Percentiles rank a stretch among this genome's conserved stretches.
Evolutionary conservation across 768 basidiomycete species (phyloP).

Genomic region (Lenzites betulinus): DNA sequence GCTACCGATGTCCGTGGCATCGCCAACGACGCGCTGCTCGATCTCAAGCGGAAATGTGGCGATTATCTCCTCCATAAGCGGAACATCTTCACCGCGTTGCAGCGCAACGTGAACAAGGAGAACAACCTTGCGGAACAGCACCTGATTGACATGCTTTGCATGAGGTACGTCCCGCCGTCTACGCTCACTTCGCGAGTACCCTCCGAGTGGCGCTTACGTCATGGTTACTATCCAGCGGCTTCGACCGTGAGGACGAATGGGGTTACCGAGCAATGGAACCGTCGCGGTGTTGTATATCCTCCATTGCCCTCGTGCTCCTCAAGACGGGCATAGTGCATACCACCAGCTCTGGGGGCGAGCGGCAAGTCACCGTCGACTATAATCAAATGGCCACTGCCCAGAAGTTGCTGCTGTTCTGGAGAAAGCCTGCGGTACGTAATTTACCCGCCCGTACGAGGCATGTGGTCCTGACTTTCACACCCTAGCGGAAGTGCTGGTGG

Average conservation of each 20-base stretch:
- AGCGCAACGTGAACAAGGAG: constrained; percentile 98
- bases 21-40: constrained; percentile 75
- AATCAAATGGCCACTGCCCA: constrained; percentile 97
- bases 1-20: constrained; percentile 76
- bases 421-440: constrained; percentile 93
- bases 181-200: not conserved
- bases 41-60: constrained; percentile 86
- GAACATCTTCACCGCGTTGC: constrained; percentile 96
- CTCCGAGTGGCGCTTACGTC: not conserved
- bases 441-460: constrained; percentile 1
- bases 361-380: constrained; percentile 82
- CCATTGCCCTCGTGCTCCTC: constrained; percentile 94
- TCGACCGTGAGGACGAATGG: constrained; percentile 97
- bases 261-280: constrained; percentile 96
- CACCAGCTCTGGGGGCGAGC: constrained; percentile 53
- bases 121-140: constrained; percentile 99
- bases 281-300: constrained; percentile 95
- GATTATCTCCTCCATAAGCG: constrained; percentile 84
- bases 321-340: constrained; percentile 93
- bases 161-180: constrained; percentile 68
- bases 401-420: constrained; percentile 96
- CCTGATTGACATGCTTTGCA: constrained; percentile 99
- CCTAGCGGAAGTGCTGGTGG: constrained; percentile 99
- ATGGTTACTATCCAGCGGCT: constrained; percentile 61
- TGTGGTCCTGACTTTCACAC: not conserved